phyloP scores from a whole-genome alignment of 2,329 filamentous ascomycete species.

The Colletotrichum sp. region DNA sequence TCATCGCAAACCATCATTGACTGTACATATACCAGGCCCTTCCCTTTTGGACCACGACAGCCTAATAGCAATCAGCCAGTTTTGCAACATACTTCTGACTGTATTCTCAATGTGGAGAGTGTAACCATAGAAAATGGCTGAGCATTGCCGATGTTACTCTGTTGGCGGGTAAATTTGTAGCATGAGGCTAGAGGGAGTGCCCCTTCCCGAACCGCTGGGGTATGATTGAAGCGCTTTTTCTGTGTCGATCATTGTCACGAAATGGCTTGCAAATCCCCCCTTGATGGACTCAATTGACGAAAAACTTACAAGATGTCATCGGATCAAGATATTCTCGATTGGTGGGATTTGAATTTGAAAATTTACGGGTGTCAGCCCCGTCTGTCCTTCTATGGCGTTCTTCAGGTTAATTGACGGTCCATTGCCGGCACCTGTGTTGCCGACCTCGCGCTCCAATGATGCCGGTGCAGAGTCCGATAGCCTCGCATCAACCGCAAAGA shows the following conservation, averaged over 20 bases:
- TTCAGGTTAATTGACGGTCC: background rate
- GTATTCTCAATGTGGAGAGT: background rate
- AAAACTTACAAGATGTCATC: background rate
- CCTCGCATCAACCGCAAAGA: background rate
- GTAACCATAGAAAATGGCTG: background rate
- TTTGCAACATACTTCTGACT: rapidly evolving
- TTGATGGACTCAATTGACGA: background rate
- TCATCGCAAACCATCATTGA: background rate
- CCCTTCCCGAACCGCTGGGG: background rate
- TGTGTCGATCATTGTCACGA: background rate
- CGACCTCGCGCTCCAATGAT: background rate
- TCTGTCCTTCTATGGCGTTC: background rate
- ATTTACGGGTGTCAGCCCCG: background rate
- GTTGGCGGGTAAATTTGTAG: background rate
- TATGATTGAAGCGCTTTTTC: background rate
- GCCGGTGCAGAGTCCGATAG: background rate
- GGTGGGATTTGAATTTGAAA: background rate
- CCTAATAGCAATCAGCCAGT: rapidly evolving
- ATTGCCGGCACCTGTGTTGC: background rate
- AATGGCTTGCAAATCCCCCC: background rate
- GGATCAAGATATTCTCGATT: background rate
- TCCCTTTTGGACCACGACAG: background rate
- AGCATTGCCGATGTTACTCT: background rate
- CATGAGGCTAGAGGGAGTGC: background rate
- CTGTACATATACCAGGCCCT: background rate